A percentile compares a stretch with the other conserved stretches of the same genome.
phyloP scores from a whole-genome alignment of 306 rosid species.

The Vigna radiata region DNA sequence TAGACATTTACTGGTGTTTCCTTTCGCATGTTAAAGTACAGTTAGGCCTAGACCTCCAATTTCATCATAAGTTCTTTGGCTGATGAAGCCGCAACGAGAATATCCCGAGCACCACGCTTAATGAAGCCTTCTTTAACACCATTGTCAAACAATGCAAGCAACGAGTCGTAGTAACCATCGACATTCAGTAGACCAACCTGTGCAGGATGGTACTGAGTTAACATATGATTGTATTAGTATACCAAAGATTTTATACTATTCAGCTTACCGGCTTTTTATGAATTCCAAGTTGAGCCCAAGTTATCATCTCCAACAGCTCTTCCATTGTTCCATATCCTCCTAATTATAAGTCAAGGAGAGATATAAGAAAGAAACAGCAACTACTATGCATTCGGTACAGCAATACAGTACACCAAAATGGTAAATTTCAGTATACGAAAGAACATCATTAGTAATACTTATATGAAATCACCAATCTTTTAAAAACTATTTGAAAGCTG shows the following conservation, averaged over 20 bases:
- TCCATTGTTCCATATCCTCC: slow-evolving; percentile 98
- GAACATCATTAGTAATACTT: slow-evolving; percentile 20
- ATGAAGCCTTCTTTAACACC: slow-evolving; percentile 93
- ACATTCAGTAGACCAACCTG: slow-evolving; percentile 92
- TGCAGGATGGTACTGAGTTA: slow-evolving; percentile 39
- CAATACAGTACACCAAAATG: slow-evolving; percentile 4
- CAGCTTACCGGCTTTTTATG: slow-evolving; percentile 76
- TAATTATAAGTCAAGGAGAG: slow-evolving; percentile 30
- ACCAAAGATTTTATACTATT: slow-evolving; percentile 17
- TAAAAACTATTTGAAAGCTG: slow-evolving; percentile 28
- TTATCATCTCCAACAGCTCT: slow-evolving; percentile 86
- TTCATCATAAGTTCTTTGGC: slow-evolving; percentile 75
- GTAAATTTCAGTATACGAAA: neutral
- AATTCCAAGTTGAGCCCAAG: slow-evolving; percentile 95
- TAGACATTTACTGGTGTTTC: neutral
- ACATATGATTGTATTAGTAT: slow-evolving; percentile 1
- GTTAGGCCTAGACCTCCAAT: slow-evolving; percentile 77
- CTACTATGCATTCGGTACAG: neutral
- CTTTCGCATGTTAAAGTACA: neutral
- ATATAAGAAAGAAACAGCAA: neutral
- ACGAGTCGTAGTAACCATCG: slow-evolving; percentile 80
- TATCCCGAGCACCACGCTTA: slow-evolving; percentile 74
- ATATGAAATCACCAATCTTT: slow-evolving; percentile 17
- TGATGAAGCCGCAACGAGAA: slow-evolving; percentile 78
- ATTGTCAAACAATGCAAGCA: slow-evolving; percentile 88